Percentiles rank a stretch among this genome's conserved stretches.
Conservation (phyloP, 768 basidiomycete species). For the Favolaschia claudopus region DNA sequence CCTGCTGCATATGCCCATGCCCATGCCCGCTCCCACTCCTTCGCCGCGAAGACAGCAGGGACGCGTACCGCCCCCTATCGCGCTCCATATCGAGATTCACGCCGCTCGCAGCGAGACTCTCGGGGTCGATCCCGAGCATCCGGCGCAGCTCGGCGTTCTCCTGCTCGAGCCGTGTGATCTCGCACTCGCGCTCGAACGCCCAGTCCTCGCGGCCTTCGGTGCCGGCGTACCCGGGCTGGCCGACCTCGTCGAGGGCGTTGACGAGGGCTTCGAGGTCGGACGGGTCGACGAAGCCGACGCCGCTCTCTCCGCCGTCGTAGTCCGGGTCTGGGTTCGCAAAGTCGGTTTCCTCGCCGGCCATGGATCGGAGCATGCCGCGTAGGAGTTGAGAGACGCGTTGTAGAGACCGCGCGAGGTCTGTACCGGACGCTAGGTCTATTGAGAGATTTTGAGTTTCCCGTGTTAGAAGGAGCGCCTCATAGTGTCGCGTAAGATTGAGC, state of each 20-base stretch:
- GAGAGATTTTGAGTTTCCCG: conserved; percentile 66
- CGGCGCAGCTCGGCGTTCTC: conserved; percentile 86
- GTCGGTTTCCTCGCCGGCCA: conserved; percentile 71
- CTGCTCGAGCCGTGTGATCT: conserved; percentile 80
- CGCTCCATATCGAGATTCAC: conserved; percentile 59
- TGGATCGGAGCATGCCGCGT: conserved; percentile 73
- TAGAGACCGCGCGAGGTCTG: conserved; percentile 69
- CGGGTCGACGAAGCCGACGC: conserved; percentile 39
- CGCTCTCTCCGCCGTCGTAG: conserved; percentile 39
- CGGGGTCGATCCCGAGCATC: conserved; percentile 77
- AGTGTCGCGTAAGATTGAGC: conserved; percentile 85
- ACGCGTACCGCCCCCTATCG: conserved; percentile 49
- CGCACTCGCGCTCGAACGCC: conserved; percentile 86
- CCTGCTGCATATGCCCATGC: conserved; percentile 31
- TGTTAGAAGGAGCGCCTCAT: conserved; percentile 79
- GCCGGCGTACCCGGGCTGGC: conserved; percentile 14
- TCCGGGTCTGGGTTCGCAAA: conserved; percentile 42
- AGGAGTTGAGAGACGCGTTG: conserved; percentile 75
- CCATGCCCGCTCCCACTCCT: conserved; percentile 35
- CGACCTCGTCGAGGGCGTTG: conserved; percentile 20
- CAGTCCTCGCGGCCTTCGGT: conserved; percentile 70
- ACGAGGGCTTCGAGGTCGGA: conserved; percentile 52
- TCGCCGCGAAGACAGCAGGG: conserved; percentile 43
- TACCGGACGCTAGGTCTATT: conserved; percentile 62
- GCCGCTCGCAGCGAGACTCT: conserved; percentile 58